Evolutionary conservation across 2,329 filamentous ascomycete species (phyloP).

Genomic region (Colletotrichum acutatum): DNA sequence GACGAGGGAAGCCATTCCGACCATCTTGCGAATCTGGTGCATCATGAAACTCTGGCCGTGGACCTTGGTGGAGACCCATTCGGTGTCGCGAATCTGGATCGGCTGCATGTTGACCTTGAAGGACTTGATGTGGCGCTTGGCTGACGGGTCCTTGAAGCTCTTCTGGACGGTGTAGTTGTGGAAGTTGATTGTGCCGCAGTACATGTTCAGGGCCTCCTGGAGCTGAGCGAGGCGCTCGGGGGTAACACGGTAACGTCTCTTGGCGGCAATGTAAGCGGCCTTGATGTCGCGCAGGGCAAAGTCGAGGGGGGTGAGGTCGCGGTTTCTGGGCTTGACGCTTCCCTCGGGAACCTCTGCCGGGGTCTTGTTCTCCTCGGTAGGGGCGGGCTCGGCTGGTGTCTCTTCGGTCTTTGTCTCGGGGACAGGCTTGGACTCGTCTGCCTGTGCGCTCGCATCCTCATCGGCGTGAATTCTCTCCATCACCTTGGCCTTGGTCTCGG

Average conservation of each 20-base stretch:
- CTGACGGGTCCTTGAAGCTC: conserved; percentile 80
- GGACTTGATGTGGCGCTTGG: conserved; percentile 91
- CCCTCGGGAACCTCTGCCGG: conserved; percentile 34
- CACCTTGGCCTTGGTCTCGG: conserved; percentile 71
- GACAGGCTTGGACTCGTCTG: conserved; percentile 40
- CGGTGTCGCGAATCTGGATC: conserved; percentile 87
- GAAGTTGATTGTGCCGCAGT: conserved; percentile 88
- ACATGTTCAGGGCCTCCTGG: conserved; percentile 78
- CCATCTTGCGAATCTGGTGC: conserved; percentile 99
- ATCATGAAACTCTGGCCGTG: conserved; percentile 99
- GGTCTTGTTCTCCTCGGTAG: conserved; percentile 28
- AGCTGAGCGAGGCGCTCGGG: conserved; percentile 77
- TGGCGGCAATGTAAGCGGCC: conserved; percentile 82
- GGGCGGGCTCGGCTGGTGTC: conserved; percentile 27
- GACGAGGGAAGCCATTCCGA: conserved; percentile 87
- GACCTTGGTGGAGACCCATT: conserved; percentile 96
- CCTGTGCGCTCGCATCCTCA: conserved; percentile 35
- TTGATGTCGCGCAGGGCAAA: conserved; percentile 80
- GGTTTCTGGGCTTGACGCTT: conserved; percentile 52
- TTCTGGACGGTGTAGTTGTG: conserved; percentile 99
- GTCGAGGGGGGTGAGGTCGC: conserved; percentile 65
- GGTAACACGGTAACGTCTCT: conserved; percentile 85
- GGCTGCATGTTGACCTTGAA: conserved; percentile 82
- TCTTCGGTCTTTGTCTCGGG: conserved; percentile 38
- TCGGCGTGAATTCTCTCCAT: conserved; percentile 67